Conservation (phyloP, 169 alveolate species). For the Ichthyophthirius multifiliis region DNA sequence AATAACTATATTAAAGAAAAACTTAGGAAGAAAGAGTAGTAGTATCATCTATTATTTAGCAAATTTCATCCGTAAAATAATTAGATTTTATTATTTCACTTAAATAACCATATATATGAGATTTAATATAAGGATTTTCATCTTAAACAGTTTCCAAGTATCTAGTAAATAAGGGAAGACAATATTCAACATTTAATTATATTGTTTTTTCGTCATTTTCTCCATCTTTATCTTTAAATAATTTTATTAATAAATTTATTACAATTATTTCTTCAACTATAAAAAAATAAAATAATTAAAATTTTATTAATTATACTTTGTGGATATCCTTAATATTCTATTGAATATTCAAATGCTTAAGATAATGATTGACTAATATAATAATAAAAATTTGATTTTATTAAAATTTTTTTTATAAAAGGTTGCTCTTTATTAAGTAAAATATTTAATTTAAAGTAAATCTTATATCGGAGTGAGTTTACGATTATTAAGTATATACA, state of each 20-base stretch:
- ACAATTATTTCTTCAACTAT: not conserved
- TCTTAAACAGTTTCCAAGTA: not conserved
- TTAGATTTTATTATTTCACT: not conserved
- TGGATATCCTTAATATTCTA: not conserved
- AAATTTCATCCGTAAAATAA: not conserved
- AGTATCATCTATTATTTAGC: not conserved
- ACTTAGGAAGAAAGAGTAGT: not conserved
- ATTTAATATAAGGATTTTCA: not conserved
- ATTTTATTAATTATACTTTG: not conserved
- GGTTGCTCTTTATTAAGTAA: not conserved
- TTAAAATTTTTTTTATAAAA: not conserved
- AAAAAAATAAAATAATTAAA: not conserved
- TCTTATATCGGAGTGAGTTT: too few species aligned
- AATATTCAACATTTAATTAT: not conserved
- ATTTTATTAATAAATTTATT: not conserved
- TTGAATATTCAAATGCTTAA: not conserved
- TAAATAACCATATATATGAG: not conserved
- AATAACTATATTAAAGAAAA: too few species aligned
- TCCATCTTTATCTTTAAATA: not conserved
- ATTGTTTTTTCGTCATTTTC: not conserved
- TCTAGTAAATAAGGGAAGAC: not conserved
- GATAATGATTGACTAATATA: not conserved
- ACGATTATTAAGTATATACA: too few species aligned
- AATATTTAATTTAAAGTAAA: too few species aligned
- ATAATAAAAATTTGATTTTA: not conserved